A percentile compares a stretch with the other conserved stretches of the same genome.
phyloP scores from a whole-genome alignment of 257 asterid species.

The Lithospermum erythrorhizon region DNA sequence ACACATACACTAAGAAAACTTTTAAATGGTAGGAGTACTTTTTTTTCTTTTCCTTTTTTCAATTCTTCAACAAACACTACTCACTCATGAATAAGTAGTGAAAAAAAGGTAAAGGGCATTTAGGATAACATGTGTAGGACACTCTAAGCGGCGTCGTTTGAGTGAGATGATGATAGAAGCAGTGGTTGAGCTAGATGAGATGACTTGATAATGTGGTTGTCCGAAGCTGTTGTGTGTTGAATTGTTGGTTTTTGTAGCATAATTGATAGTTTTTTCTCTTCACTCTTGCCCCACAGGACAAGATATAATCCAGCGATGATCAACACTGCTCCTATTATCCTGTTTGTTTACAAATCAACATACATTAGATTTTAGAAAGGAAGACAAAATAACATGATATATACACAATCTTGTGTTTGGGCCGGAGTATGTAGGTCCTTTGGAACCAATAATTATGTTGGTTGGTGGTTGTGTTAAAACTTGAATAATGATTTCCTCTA shows the following conservation, averaged over 20 bases:
- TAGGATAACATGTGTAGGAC: conserved; percentile 11
- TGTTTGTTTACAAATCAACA: conserved; percentile 15
- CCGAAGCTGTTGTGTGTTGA: conserved; percentile 35
- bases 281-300: conserved; percentile 89
- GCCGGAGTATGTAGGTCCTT: too few relatives aligned
- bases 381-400: background rate
- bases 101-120: conserved; percentile 9
- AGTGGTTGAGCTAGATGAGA: conserved; percentile 74
- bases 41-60: background rate
- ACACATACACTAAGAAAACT: conserved; percentile 29
- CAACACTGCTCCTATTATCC: conserved; percentile 81
- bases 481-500: too few relatives aligned
- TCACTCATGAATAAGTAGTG: background rate
- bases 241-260: conserved; percentile 26
- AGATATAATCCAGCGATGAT: conserved; percentile 79
- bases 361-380: background rate
- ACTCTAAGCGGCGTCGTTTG: conserved; percentile 47
- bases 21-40: background rate
- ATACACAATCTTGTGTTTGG: background rate
- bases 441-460: background rate
- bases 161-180: conserved; percentile 30
- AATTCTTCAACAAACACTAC: conserved; percentile 9
- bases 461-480: background rate
- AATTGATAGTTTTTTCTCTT: conserved; percentile 53
- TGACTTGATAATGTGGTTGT: conserved; percentile 25